A percentile compares a stretch with the other conserved stretches of the same genome.
Evolutionary conservation across 2,329 filamentous ascomycete species (phyloP).

Genomic region (Exophiala sp.): DNA sequence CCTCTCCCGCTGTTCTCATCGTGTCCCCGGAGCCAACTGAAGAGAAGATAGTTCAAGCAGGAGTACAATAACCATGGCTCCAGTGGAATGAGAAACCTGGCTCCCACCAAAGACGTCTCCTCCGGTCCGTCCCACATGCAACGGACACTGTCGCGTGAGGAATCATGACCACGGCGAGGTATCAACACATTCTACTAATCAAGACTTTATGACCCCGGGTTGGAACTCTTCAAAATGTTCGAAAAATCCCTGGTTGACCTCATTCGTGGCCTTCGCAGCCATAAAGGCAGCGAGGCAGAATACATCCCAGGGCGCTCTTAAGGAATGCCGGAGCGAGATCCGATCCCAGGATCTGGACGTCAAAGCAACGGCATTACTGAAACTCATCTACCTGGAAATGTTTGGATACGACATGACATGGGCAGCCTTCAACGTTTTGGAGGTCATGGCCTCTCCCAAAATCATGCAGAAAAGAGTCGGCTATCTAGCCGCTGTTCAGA

Average conservation of each 20-base stretch:
- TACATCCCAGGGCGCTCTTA: conserved; percentile 89
- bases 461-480: conserved; percentile 93
- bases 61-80: too few species aligned
- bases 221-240: conserved; percentile 59
- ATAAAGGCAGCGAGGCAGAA: conserved; percentile 90
- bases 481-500: conserved; percentile 92
- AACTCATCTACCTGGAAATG: conserved; percentile 97
- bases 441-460: conserved; percentile 96
- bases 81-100: too few species aligned
- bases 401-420: conserved; percentile 99
- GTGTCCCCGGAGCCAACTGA: too few species aligned
- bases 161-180: conserved; percentile 8
- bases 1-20: neutral
- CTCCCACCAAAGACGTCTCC: too few species aligned
- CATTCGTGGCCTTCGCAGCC: conserved; percentile 88
- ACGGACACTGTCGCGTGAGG: conserved; percentile 12
- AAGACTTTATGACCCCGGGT: conserved; percentile 3
- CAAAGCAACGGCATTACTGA: conserved; percentile 91
- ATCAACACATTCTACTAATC: neutral
- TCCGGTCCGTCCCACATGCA: neutral
- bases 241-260: conserved; percentile 99
- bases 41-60: too few species aligned
- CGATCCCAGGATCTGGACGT: conserved; percentile 92
- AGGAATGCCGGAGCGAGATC: conserved; percentile 92
- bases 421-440: conserved; percentile 96